Percentiles rank a stretch among this genome's conserved stretches.
Evolutionary conservation across 108 stramenopile species (phyloP).

Genomic region (Skeletonema tropicum): DNA sequence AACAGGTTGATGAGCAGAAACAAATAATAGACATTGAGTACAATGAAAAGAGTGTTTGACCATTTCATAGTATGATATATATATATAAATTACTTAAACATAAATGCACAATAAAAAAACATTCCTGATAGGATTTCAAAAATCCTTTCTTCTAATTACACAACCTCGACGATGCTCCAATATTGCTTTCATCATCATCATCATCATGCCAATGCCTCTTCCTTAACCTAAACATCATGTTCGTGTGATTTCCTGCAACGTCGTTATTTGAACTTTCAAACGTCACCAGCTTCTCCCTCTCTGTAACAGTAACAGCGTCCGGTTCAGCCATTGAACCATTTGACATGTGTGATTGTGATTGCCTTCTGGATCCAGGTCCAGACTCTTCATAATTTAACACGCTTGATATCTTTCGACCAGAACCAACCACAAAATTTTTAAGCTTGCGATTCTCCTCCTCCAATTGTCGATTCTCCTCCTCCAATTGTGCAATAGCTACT

Average conservation of each 20-base stretch:
- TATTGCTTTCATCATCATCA: neutral
- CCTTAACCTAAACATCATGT: neutral
- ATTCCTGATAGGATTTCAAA: no score
- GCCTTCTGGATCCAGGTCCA: neutral
- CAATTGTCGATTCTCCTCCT: conserved; percentile 5
- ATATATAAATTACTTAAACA: no score
- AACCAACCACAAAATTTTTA: neutral
- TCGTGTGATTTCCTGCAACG: neutral
- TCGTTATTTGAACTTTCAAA: neutral
- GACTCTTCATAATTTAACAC: neutral
- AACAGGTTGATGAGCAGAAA: no score
- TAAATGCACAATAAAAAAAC: no score
- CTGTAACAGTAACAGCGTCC: no score
- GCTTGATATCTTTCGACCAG: neutral
- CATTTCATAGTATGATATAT: no score
- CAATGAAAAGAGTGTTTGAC: no score
- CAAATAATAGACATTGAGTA: no score
- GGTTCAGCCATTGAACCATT: neutral
- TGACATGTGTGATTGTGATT: neutral
- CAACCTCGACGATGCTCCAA: no score
- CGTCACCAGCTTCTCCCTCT: neutral
- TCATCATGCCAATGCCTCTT: neutral
- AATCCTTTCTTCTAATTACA: no score
- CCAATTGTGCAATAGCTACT: neutral
- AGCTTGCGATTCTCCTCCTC: conserved; percentile 1